phyloP scores from a whole-genome alignment of 495 filamentous ascomycete genomes.

The Neurospora tetrasperma region DNA sequence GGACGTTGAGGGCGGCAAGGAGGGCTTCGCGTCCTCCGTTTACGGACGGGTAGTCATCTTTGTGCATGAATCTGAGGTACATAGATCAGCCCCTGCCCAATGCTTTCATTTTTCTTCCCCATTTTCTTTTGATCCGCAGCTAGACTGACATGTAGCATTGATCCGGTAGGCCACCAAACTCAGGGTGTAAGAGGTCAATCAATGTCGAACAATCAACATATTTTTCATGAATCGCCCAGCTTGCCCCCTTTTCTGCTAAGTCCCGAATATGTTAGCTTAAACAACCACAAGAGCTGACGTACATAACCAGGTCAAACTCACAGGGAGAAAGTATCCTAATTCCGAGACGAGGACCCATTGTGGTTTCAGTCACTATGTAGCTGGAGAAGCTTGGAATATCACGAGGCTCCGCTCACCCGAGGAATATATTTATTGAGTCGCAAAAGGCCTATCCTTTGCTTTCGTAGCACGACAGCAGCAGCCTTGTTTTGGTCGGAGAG shows the following conservation, averaged over 20 bases:
- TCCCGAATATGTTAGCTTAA: not conserved
- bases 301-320: not conserved
- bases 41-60: conserved; percentile 3
- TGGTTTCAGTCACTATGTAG: too few relatives aligned
- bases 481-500: not conserved
- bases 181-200: not conserved
- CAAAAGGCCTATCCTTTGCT: not conserved
- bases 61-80: conserved; percentile 9
- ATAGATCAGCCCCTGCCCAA: not conserved
- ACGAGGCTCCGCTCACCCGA: not conserved
- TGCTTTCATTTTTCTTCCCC: too few relatives aligned
- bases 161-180: conserved; percentile 1
- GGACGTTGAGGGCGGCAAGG: conserved; percentile 14
- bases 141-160: conserved; percentile 12
- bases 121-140: not conserved
- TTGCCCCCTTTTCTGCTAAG: not conserved
- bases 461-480: not conserved
- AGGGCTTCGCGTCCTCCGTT: conserved; percentile 6
- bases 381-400: not conserved
- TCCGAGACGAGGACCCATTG: not conserved
- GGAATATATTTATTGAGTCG: not conserved
- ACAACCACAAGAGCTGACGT: not conserved
- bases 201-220: not conserved
- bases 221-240: not conserved
- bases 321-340: not conserved